These are phyloP conservation scores for Hypoxylon sp. DNA, from an alignment of 2,329 filamentous ascomycete genomes.

Conservation along the genomic window DNA sequence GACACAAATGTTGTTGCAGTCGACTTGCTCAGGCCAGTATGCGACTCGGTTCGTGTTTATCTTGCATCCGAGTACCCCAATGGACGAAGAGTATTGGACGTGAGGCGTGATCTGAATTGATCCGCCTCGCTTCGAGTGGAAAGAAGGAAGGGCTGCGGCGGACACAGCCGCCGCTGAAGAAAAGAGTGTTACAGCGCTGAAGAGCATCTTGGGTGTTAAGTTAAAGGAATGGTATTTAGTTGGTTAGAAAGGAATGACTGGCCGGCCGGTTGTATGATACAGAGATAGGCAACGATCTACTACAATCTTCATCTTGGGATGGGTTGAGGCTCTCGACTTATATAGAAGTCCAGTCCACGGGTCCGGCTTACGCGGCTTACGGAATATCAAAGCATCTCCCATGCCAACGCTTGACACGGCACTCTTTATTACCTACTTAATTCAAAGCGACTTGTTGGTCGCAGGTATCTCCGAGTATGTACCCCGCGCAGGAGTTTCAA, in stretches of 20 bases:
- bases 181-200: conserved; percentile 40
- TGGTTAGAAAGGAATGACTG: conserved; percentile 26
- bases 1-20: conserved; percentile 72
- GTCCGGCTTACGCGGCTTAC: conserved; percentile 1
- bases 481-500: neutral
- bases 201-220: conserved; percentile 32
- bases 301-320: conserved; percentile 6
- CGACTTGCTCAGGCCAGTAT: conserved; percentile 69
- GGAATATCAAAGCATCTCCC: neutral
- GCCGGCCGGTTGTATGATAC: conserved; percentile 23
- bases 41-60: conserved; percentile 73
- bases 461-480: conserved; percentile 2
- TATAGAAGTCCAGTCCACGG: conserved; percentile 8
- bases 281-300: conserved; percentile 18
- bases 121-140: conserved; percentile 18
- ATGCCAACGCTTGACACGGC: conserved; percentile 1
- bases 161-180: conserved; percentile 36
- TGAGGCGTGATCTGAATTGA: conserved; percentile 66
- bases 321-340: conserved; percentile 15
- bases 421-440: conserved; percentile 11
- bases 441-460: conserved; percentile 15
- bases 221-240: conserved; percentile 3
- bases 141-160: conserved; percentile 37
- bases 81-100: conserved; percentile 68
- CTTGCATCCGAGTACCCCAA: conserved; percentile 74